Evolutionary conservation across 345 rosid genomes (phyloP), one percentile per base, ranked within the genome.

Genomic region (Clausena lansium): DNA sequence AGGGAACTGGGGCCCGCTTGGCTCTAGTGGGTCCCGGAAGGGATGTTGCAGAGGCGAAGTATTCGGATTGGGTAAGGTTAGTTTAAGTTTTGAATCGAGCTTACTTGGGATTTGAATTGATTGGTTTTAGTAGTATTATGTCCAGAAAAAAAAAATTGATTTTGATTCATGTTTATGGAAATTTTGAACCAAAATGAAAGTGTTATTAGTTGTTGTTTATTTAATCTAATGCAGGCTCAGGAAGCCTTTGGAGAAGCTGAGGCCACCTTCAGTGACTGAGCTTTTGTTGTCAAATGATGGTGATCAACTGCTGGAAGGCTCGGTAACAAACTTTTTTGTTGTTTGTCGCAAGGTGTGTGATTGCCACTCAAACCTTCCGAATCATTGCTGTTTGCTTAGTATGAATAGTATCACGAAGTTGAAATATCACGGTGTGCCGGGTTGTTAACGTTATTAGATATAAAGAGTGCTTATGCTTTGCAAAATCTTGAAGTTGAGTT

Each of bases 41-140:
- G 84, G 85, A 84, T 59, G 54, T 87, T 68, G 93, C 97, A 1
- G 81, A 83, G 55, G 98, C 98, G 58, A 96, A 94, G 81, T 90
- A 94, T 80, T 94, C 97, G 0, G 90, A 88, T 77, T 92, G 99
- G 99, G 91, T 91, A 65, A 91, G 97, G 97, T 95, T 70, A 69
- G 89, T 77, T 71, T 72, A 28, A 10, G 9, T 1, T n/a, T 70
- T 52, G n/a, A 25, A 6, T 57, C 4, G 2, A 72, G 17, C 17
- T 55, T 14, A n/a, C 24, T 17, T 36, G 32, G 7, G 35, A 45
- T 36, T 58, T 32, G 15, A 35, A 27, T 36, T 58, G 35, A 58
- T 57, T 20, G 8, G 35, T 32, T 13, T 15, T 13, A 45, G 50
- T 13, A 45, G 25, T 60, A 4, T 60, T 39, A 15, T 19, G 14